phyloP scores from a whole-genome alignment of 2,329 filamentous ascomycete species.

The Colletotrichum sidae region DNA sequence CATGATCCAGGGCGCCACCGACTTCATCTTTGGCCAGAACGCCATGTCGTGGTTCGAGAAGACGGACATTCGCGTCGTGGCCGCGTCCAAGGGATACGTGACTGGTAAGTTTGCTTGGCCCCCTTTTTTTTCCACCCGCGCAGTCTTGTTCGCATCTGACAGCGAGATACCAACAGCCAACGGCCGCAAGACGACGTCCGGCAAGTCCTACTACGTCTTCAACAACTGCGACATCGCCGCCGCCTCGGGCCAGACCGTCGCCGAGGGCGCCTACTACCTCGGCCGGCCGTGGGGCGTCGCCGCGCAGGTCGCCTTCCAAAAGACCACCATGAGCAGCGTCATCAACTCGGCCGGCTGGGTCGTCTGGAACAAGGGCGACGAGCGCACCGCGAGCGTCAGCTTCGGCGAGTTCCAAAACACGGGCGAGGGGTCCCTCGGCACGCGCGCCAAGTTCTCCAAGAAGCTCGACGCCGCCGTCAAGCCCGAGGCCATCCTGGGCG shows the following conservation, averaged over 20 bases:
- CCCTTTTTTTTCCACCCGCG: too few relatives aligned
- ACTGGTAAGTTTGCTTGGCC: conserved; percentile 48
- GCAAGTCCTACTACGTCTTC: conserved; percentile 58
- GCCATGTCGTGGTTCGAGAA: conserved; percentile 58
- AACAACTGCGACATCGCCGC: conserved; percentile 57
- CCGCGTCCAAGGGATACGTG: conserved; percentile 51
- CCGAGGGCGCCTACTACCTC: conserved; percentile 56
- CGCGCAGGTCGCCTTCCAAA: conserved; percentile 61
- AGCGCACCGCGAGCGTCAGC: conserved; percentile 62
- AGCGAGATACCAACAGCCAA: conserved; percentile 47
- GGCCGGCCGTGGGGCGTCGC: conserved; percentile 61
- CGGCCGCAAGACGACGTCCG: conserved; percentile 50
- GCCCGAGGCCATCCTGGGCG: conserved; percentile 45
- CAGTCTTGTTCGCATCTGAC: background rate
- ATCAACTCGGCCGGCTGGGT: conserved; percentile 71
- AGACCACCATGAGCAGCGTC: conserved; percentile 62
- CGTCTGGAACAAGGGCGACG: conserved; percentile 61
- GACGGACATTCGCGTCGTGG: conserved; percentile 53
- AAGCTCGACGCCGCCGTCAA: conserved; percentile 49
- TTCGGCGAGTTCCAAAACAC: conserved; percentile 71
- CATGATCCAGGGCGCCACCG: conserved; percentile 60
- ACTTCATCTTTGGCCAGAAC: conserved; percentile 61
- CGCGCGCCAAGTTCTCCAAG: conserved; percentile 58
- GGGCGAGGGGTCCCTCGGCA: conserved; percentile 65
- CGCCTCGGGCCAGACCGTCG: conserved; percentile 50